phyloP scores from a whole-genome alignment of 345 rosid species.

The Brassica incana region DNA sequence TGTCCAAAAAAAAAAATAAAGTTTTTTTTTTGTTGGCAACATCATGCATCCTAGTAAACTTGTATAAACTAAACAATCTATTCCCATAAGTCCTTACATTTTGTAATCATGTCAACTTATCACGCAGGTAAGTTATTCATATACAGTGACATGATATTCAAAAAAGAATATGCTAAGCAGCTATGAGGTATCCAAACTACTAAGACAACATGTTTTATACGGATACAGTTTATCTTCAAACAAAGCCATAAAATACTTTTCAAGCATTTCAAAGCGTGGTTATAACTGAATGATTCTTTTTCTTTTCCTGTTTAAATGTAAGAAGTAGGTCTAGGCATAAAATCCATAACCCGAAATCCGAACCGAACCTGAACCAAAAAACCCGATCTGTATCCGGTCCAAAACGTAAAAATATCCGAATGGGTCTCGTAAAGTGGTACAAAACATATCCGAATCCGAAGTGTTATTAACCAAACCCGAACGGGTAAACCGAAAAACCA shows the following conservation, averaged over 20 bases:
- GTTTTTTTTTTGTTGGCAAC: no score
- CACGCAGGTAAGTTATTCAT: background rate
- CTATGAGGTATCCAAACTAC: background rate
- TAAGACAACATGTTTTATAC: background rate
- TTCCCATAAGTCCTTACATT: background rate
- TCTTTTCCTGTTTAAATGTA: background rate
- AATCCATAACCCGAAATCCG: no score
- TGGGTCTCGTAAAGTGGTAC: no score
- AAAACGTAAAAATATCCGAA: no score
- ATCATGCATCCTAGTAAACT: background rate
- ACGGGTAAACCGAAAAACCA: no score
- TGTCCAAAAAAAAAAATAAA: no score
- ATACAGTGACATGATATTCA: background rate
- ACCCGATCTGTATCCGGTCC: no score
- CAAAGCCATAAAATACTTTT: background rate
- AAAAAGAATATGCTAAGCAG: no score
- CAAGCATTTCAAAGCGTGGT: background rate
- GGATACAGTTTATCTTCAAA: background rate
- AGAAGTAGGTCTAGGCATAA: no score
- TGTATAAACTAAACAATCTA: background rate
- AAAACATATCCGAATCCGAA: no score
- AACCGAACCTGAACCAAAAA: no score
- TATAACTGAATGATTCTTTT: background rate
- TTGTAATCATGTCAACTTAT: background rate
- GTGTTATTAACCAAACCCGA: no score